Evolutionary conservation across 768 basidiomycete species (phyloP).

Genomic region (Trametes villosa): DNA sequence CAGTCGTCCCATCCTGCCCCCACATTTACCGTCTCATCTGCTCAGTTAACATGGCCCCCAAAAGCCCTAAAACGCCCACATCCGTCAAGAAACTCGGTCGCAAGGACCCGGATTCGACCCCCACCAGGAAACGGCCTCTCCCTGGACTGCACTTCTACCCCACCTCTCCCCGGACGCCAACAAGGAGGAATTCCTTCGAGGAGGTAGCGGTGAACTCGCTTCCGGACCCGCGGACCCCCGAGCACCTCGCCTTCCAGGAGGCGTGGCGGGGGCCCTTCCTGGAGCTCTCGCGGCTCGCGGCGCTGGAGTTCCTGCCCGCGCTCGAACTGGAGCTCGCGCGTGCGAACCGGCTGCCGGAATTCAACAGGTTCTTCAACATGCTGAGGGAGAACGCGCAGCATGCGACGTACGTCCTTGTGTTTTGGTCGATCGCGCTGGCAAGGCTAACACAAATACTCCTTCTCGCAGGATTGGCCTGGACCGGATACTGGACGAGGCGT

Average conservation of each 20-base stretch:
- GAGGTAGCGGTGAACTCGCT: conserved; percentile 7
- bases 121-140: neutral
- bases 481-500: conserved; percentile 4
- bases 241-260: neutral
- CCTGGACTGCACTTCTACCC: neutral
- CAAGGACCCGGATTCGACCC: conserved; percentile 1
- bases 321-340: neutral
- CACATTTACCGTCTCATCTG: too few species aligned
- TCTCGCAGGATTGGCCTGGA: neutral
- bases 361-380: neutral
- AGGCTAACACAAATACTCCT: neutral
- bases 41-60: too few species aligned
- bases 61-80: too few species aligned
- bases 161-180: neutral
- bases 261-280: neutral
- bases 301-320: neutral
- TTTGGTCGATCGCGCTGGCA: neutral
- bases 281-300: neutral
- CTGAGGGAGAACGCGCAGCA: conserved; percentile 1
- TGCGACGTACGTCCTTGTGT: neutral
- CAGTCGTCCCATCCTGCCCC: too few species aligned
- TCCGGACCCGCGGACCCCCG: conserved; percentile 12
- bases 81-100: too few species aligned
- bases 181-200: conserved; percentile 16
- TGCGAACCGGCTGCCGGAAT: neutral